Evolutionary conservation across 805 yeast genomes (phyloP), one percentile per base, ranked within the genome.

Genomic region (Starmerella stigmatis): DNA sequence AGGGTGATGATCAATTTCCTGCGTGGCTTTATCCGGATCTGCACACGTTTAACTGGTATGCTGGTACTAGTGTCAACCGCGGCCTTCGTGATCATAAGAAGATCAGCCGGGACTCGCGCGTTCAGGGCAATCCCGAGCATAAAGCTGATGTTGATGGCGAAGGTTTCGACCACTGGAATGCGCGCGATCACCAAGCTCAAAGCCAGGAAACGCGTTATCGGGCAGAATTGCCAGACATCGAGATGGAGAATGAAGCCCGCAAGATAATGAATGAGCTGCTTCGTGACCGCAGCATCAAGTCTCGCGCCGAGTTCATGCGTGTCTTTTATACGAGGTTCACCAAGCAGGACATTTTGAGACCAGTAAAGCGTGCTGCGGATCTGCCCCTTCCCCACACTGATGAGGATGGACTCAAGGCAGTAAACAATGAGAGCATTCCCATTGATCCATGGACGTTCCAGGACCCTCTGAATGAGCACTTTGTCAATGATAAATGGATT

Each of bases 361-460:
- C 56, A 0, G 35, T 52, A 13, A 46, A 45, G 25, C 41, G 47
- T 4, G 47, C 51, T 9, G 44, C 38, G 7, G 49, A 49, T 15
- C 46, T 44, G 22, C 47, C 51, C 6, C 16, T 48, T 12, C 56
- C 57, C n/a, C 48, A 37, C n/a, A 56, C 55, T 7, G 52, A 48
- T 22, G 59, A 56, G 25, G 59, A 53, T 1, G 59, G 56, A 1
- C 31, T 45, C 27, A 39, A 50, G 7, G 60, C 57, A 2, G 41
- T 45, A 13, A 55, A 64, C 35, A 58, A 60, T 23, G 53, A 63
- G 46, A 60, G 69, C 50, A 79, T 51, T 22, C 59, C 78, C 46
- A 72, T 92, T 49, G 96, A 86, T 60, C 98, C 98, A 0, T 88
- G 84, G 62, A 68, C 76, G 2, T 86, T 92, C 60, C 79, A 74